Conservation (phyloP, 1,284 basidiomycete species). For the Coniferiporia weirii region DNA sequence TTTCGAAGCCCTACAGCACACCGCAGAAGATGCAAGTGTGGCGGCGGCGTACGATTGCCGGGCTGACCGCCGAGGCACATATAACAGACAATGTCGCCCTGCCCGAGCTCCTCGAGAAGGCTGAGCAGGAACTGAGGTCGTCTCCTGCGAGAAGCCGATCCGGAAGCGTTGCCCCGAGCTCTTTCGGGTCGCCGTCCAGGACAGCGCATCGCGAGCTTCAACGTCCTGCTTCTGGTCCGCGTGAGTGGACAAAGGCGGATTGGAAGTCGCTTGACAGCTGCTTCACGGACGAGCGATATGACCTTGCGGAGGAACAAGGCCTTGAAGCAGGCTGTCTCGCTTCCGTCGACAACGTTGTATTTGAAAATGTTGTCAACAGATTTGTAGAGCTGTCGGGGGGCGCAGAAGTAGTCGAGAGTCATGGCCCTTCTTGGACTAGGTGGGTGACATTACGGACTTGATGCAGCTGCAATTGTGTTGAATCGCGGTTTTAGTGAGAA, state of each 20-base stretch:
- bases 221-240: slow-evolving; percentile 19
- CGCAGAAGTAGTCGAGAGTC: slow-evolving; percentile 29
- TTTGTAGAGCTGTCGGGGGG: slow-evolving; percentile 48
- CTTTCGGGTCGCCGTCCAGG: slow-evolving; percentile 6
- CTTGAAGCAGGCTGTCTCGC: slow-evolving; percentile 34
- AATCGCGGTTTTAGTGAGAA: slow-evolving; percentile 38
- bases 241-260: slow-evolving; percentile 62
- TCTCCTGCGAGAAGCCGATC: slow-evolving; percentile 15
- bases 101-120: slow-evolving; percentile 52
- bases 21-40: slow-evolving; percentile 21
- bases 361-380: slow-evolving; percentile 50
- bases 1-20: slow-evolving; percentile 30
- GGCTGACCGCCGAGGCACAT: slow-evolving; percentile 45
- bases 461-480: slow-evolving; percentile 6
- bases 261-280: slow-evolving; percentile 74
- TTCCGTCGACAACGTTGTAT: slow-evolving; percentile 42
- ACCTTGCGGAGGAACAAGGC: slow-evolving; percentile 33
- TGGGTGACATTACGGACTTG: slow-evolving; percentile 27
- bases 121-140: slow-evolving; percentile 45
- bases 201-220: background rate
- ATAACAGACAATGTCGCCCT: slow-evolving; percentile 51
- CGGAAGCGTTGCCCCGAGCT: slow-evolving; percentile 7
- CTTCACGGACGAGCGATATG: slow-evolving; percentile 62
- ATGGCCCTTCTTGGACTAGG: slow-evolving; percentile 50
- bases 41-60: slow-evolving; percentile 35